A percentile compares a stretch with the other conserved stretches of the same genome.
Conservation (phyloP, 768 basidiomycete species). For the Pseudohyphozyma bogoriensis region DNA sequence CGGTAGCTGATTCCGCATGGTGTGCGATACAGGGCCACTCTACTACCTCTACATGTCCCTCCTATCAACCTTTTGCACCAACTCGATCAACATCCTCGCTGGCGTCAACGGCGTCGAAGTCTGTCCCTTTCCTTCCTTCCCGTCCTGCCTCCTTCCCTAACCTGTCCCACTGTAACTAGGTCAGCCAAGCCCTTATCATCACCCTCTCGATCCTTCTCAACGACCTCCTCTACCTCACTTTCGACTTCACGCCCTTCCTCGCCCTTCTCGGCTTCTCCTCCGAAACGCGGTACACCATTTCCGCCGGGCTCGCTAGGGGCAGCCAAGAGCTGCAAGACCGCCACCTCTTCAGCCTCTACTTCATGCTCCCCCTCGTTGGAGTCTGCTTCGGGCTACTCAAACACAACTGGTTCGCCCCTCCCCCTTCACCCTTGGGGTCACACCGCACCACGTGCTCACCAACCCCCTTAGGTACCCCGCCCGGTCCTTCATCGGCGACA, state of each 20-base stretch:
- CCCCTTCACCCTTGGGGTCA: not conserved
- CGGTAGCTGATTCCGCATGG: not conserved
- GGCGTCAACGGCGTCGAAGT: conserved; percentile 91
- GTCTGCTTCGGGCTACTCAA: conserved; percentile 83
- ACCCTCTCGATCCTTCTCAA: conserved; percentile 81
- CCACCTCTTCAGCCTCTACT: conserved; percentile 91
- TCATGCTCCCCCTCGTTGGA: conserved; percentile 88
- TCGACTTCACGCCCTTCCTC: conserved; percentile 16
- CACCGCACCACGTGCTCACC: not conserved
- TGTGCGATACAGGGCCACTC: conserved; percentile 72
- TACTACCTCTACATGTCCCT: conserved; percentile 96
- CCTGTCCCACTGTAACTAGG: conserved; percentile 34
- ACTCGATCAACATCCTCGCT: conserved; percentile 96
- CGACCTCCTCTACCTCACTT: conserved; percentile 87
- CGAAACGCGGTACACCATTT: conserved; percentile 56
- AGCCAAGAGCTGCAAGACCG: conserved; percentile 78
- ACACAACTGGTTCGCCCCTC: conserved; percentile 69
- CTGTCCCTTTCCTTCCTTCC: not conserved
- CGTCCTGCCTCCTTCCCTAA: not conserved
- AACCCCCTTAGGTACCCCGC: conserved; percentile 75
- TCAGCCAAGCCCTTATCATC: conserved; percentile 83
- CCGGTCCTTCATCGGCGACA: conserved; percentile 88
- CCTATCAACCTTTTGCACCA: conserved; percentile 90
- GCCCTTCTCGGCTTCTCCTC: conserved; percentile 31
- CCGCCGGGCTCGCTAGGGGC: conserved; percentile 64